Evolutionary conservation across 129 eudicot genomes (phyloP), one percentile per base, ranked within the genome.

Genomic region (Flaveria linearis): DNA sequence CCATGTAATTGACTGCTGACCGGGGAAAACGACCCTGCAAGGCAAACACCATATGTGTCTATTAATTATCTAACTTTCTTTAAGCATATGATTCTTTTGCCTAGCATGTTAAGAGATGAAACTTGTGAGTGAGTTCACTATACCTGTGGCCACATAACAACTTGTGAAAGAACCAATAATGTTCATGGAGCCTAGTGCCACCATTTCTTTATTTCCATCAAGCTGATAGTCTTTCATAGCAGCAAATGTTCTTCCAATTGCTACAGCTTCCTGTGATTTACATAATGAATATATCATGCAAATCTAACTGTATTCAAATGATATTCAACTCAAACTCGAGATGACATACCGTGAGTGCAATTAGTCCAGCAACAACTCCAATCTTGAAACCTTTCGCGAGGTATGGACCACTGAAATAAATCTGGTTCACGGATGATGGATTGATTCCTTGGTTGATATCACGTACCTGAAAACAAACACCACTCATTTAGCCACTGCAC

Each of bases 221-320:
- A 92, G 7, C 15, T 83, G 87, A 71, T 92, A 92, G 53, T 87
- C 97, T 62, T 89, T 89, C 85, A 89, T 74, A 20, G 84, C 69
- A 50, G 97, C 97, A 89, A 92, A 92, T 73, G 97, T 89, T 87
- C 97, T 85, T 62, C 92, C 97, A 52, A 91, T 89, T 45, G 96
- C 96, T 12, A 85, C 86, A n/a, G 92, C 96, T 89, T 91, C 97
- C 97, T 92, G 63, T 15, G 2, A 28, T 70, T 71, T 62, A 69
- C 70, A 70, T 15, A 30, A 63, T 30, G 18, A 53, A 23, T 28
- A 70, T 69, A 39, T 50, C 50, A 51, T 51, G 45, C n/a, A 50
- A 10, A 28, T 62, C 71, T 61, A 8, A 61, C 51, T 25, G 47
- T 20, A 25, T 47, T 33, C 5, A 46, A 18, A 46, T n/a, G 10